phyloP scores from a whole-genome alignment of 2,329 filamentous ascomycete species.

The Pseudogymnoascus sp. region DNA sequence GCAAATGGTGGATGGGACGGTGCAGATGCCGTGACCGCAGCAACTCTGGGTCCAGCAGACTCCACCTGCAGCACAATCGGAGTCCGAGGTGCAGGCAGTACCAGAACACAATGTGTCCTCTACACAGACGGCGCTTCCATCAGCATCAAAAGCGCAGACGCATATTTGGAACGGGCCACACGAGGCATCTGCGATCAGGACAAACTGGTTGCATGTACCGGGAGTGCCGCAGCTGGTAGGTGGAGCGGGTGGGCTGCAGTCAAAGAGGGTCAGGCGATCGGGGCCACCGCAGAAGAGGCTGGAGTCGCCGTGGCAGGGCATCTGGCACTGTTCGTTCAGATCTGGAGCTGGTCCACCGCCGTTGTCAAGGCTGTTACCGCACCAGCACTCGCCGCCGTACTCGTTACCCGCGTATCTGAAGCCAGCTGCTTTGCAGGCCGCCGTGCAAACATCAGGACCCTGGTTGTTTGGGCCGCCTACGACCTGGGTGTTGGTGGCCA shows the following conservation, averaged over 20 bases:
- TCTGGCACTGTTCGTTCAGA: conserved; percentile 32
- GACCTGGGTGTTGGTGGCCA: background rate
- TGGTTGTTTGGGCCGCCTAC: background rate
- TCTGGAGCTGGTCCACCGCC: conserved; percentile 11
- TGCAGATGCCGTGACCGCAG: too few species aligned
- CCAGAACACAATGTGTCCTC: too few species aligned
- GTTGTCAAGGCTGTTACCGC: conserved; percentile 1
- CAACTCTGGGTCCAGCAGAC: too few species aligned
- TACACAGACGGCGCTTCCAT: too few species aligned
- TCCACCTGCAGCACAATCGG: too few species aligned
- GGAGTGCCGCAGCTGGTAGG: too few species aligned
- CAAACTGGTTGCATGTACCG: too few species aligned
- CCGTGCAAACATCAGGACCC: background rate
- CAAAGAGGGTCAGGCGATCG: conserved; percentile 7
- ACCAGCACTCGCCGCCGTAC: conserved; percentile 37
- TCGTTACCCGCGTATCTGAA: conserved; percentile 39
- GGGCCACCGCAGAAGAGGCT: conserved; percentile 13
- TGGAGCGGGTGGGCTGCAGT: background rate
- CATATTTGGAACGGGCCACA: too few species aligned
- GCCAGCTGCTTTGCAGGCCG: conserved; percentile 9
- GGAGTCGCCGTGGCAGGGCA: conserved; percentile 12
- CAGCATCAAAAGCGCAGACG: too few species aligned
- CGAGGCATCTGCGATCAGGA: too few species aligned
- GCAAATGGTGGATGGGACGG: too few species aligned
- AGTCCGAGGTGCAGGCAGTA: too few species aligned